A percentile compares a stretch with the other conserved stretches of the same genome.
These are phyloP conservation scores for Bipolaris oryzae DNA, from an alignment of 2,329 filamentous ascomycete genomes.

Conservation along the genomic window DNA sequence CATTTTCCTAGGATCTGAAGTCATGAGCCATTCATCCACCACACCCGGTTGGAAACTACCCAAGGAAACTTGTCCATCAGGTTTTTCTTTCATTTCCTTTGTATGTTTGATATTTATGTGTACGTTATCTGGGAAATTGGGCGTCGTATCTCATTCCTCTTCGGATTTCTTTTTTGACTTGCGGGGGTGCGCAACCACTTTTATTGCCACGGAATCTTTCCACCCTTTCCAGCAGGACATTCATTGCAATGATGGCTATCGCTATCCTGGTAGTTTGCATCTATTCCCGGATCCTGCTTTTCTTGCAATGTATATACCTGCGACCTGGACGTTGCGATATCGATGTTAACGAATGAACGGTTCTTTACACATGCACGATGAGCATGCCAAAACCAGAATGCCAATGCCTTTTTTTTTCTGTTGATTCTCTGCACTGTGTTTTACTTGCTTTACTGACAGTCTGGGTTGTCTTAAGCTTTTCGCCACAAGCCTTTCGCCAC, in stretches of 20 bases:
- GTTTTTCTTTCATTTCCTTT: conserved; percentile 21
- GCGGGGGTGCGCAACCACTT: conserved; percentile 12
- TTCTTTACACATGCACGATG: conserved; percentile 40
- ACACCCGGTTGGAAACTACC: conserved; percentile 16
- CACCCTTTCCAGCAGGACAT: conserved; percentile 8
- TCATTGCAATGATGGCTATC: conserved; percentile 12
- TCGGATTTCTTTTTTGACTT: conserved; percentile 14
- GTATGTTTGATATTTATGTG: conserved; percentile 24
- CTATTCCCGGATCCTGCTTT: conserved; percentile 19
- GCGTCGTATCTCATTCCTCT: conserved; percentile 18
- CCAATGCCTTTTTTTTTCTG: background rate
- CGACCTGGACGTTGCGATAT: conserved; percentile 20
- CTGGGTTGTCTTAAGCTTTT: background rate
- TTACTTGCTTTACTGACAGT: background rate
- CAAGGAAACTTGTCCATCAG: conserved; percentile 20
- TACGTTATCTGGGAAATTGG: conserved; percentile 24
- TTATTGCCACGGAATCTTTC: conserved; percentile 13
- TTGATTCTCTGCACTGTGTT: background rate
- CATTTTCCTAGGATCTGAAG: conserved; percentile 25
- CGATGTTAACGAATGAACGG: conserved; percentile 44
- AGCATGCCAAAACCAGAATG: conserved; percentile 12
- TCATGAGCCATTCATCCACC: conserved; percentile 20
- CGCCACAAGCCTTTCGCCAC: background rate
- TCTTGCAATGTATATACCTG: conserved; percentile 46
- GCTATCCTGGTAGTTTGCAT: conserved; percentile 13